phyloP scores from a whole-genome alignment of 495 filamentous ascomycete genomes.

The Terfezia claveryi region DNA sequence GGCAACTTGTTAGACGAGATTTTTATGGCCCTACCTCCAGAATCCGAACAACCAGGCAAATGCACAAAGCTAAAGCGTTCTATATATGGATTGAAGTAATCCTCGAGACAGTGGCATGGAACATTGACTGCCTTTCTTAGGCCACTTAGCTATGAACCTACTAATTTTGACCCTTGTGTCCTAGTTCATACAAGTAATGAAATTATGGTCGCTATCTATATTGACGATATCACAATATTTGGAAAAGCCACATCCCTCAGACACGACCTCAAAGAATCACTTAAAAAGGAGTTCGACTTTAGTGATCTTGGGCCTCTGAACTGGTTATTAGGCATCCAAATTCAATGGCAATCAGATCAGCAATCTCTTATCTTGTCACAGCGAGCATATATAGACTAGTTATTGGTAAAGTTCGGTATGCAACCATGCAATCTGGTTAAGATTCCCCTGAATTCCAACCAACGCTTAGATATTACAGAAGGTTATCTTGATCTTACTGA shows the following conservation, averaged over 20 bases:
- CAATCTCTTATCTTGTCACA: not conserved
- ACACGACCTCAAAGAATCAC: not conserved
- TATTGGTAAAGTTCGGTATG: not conserved
- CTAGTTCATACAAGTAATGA: not conserved
- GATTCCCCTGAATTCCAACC: not conserved
- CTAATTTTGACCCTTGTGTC: slow-evolving; percentile 5
- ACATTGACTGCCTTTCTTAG: slow-evolving; percentile 1
- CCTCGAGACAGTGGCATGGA: slow-evolving; percentile 6
- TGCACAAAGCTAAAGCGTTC: not conserved
- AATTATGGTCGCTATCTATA: not conserved
- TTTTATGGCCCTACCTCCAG: slow-evolving; percentile 6
- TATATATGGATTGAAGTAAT: slow-evolving; percentile 12
- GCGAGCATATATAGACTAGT: not conserved
- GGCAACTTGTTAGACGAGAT: slow-evolving; percentile 2
- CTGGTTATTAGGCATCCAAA: not conserved
- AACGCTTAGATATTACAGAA: not conserved
- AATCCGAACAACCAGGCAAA: slow-evolving; percentile 1
- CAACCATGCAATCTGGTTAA: not conserved
- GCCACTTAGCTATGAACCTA: not conserved
- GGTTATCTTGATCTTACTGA: not conserved
- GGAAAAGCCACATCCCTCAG: slow-evolving; percentile 1
- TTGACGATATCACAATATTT: not conserved
- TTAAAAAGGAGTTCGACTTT: not conserved
- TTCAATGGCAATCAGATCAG: not conserved
- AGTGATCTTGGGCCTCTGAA: not conserved